Evolutionary conservation across 345 rosid species (phyloP).

Genomic region (Euphorbia lathyris): DNA sequence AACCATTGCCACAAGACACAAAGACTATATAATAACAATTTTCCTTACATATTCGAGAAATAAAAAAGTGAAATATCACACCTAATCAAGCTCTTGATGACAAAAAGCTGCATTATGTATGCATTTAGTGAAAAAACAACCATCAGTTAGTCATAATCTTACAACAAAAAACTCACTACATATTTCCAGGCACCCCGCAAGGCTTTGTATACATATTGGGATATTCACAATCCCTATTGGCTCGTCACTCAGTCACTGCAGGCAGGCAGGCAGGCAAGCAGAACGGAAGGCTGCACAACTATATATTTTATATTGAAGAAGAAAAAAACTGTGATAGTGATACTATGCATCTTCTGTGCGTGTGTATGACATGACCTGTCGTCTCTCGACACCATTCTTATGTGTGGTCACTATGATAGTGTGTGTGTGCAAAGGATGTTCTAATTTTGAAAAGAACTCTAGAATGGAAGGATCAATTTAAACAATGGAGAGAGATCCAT

Average conservation of each 20-base stretch:
- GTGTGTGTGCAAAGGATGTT: too few relatives aligned
- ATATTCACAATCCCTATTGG: too few relatives aligned
- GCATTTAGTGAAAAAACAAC: neutral
- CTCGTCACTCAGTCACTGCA: too few relatives aligned
- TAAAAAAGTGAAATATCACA: neutral
- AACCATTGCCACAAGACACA: too few relatives aligned
- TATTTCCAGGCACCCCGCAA: neutral
- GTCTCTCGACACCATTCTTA: too few relatives aligned
- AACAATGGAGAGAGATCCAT: neutral
- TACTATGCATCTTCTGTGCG: too few relatives aligned
- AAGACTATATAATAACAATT: too few relatives aligned
- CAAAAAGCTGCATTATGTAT: neutral
- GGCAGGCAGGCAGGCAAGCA: neutral
- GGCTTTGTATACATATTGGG: neutral
- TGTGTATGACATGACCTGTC: too few relatives aligned
- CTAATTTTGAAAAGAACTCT: neutral
- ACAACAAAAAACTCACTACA: neutral
- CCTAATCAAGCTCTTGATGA: neutral
- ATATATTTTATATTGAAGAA: neutral
- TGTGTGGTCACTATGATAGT: too few relatives aligned
- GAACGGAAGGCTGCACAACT: neutral
- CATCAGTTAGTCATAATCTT: neutral
- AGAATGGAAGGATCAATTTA: neutral
- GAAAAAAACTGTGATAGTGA: neutral
- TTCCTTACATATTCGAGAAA: neutral